These are phyloP conservation scores for Didymella segeticola DNA, from an alignment of 2,329 filamentous ascomycete species.

Conservation along the genomic window DNA sequence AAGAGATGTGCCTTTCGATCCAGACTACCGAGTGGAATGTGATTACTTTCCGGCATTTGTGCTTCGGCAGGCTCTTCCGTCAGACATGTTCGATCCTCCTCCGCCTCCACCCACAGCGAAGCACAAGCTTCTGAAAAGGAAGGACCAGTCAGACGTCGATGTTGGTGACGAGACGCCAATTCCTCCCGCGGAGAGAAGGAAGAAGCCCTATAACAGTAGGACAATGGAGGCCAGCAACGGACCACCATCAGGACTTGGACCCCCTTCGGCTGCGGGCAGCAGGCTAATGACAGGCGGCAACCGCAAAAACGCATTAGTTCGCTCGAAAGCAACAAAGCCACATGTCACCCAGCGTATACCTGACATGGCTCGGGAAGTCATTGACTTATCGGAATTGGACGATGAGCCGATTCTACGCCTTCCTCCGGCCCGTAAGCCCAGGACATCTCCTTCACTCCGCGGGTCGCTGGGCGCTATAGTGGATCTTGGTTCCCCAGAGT, in stretches of 20 bases:
- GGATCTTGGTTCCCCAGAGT: slow-evolving; percentile 2
- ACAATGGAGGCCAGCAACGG: background rate
- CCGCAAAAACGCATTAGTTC: background rate
- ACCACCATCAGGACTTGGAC: background rate
- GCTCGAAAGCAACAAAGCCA: background rate
- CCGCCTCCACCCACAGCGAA: slow-evolving; percentile 16
- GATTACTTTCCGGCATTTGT: slow-evolving; percentile 45
- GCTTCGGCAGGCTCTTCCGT: slow-evolving; percentile 39
- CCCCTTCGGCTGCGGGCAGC: background rate
- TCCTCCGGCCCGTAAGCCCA: background rate
- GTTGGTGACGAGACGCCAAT: background rate
- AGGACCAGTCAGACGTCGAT: slow-evolving; percentile 7
- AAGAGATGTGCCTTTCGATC: slow-evolving; percentile 37
- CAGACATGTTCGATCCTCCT: slow-evolving; percentile 28
- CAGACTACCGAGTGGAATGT: slow-evolving; percentile 42
- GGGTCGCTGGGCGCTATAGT: background rate
- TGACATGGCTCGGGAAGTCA: background rate
- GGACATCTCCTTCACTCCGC: background rate
- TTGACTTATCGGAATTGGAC: background rate
- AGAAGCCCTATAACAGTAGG: background rate
- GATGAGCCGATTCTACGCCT: background rate
- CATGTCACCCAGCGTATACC: background rate
- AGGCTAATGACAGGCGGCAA: background rate
- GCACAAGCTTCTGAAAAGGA: slow-evolving; percentile 22
- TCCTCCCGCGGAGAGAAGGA: slow-evolving; percentile 7